Evolutionary conservation across 2,329 filamentous ascomycete genomes (phyloP).

Genomic region (Aspergillus versicolor): DNA sequence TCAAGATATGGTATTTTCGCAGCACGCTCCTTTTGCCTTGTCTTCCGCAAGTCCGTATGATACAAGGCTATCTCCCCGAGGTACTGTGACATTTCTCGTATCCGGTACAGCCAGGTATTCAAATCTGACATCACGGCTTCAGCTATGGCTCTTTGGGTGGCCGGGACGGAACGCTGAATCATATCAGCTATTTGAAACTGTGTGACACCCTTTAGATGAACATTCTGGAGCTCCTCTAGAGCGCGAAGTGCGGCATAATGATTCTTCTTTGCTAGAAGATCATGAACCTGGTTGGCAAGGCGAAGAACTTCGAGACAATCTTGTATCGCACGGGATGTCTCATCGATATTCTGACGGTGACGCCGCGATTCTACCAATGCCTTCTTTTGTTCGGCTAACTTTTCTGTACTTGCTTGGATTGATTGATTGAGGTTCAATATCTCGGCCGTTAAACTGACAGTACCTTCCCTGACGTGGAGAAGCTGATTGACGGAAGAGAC

Average conservation of each 20-base stretch:
- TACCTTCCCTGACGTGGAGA: constrained; percentile 87
- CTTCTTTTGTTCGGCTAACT: constrained; percentile 90
- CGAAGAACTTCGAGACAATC: constrained; percentile 90
- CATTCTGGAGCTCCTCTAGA: constrained; percentile 92
- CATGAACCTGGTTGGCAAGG: constrained; percentile 90
- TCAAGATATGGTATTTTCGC: constrained; percentile 72
- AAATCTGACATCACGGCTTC: constrained; percentile 96
- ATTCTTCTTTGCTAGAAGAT: constrained; percentile 85
- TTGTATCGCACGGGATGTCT: constrained; percentile 82
- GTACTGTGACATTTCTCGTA: constrained; percentile 94
- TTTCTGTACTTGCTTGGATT: constrained; percentile 92
- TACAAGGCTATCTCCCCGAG: constrained; percentile 95
- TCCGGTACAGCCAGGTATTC: constrained; percentile 94
- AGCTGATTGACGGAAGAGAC: constrained; percentile 90
- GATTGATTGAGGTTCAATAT: constrained; percentile 91
- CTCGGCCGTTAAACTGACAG: constrained; percentile 81
- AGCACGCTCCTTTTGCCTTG: constrained; percentile 77
- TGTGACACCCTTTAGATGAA: constrained; percentile 89
- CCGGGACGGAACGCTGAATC: constrained; percentile 93
- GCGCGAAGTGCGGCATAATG: constrained; percentile 94
- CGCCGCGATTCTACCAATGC: constrained; percentile 87
- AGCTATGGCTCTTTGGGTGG: constrained; percentile 87
- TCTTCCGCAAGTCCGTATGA: constrained; percentile 83
- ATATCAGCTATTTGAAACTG: constrained; percentile 93
- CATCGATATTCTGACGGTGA: constrained; percentile 92